Evolutionary conservation across 495 filamentous ascomycete genomes (phyloP).

Genomic region (Friedmanniomyces simplex): DNA sequence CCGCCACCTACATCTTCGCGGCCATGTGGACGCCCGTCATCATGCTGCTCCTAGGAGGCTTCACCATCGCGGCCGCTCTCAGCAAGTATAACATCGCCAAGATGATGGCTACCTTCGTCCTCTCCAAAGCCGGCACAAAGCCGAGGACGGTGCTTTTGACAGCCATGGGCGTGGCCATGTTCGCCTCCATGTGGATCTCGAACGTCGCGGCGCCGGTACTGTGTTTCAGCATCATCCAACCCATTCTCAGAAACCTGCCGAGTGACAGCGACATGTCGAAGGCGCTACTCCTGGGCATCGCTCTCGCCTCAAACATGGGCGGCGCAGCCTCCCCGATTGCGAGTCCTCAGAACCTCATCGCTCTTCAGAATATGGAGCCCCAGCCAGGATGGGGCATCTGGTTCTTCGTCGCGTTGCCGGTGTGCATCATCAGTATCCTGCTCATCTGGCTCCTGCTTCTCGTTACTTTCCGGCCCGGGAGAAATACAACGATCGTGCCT

Average conservation of each 20-base stretch:
- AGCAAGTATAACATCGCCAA: constrained; percentile 98
- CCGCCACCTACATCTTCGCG: constrained; percentile 71
- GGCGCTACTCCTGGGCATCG: constrained; percentile 91
- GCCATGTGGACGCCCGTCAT: constrained; percentile 99
- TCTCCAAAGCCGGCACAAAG: constrained; percentile 88
- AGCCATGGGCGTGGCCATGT: constrained; percentile 97
- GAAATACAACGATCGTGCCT: constrained; percentile 80
- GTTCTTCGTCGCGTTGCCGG: constrained; percentile 92
- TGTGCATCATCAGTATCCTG: constrained; percentile 81
- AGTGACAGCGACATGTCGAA: constrained; percentile 85
- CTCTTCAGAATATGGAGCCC: constrained; percentile 86
- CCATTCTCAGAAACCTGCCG: constrained; percentile 85
- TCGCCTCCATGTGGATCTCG: constrained; percentile 97
- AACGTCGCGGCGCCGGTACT: constrained; percentile 98
- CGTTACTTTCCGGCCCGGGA: constrained; percentile 69
- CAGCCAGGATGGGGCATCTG: constrained; percentile 84
- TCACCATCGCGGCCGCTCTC: constrained; percentile 87
- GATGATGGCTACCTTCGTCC: constrained; percentile 90
- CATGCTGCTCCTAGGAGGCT: constrained; percentile 93
- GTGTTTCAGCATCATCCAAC: constrained; percentile 92
- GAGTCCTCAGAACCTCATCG: constrained; percentile 94
- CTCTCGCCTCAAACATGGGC: constrained; percentile 87
- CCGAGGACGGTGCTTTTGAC: constrained; percentile 80
- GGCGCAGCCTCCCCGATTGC: constrained; percentile 95
- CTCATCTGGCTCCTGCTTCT: constrained; percentile 84